Percentiles rank a stretch among this genome's conserved stretches.
These are phyloP conservation scores for Mycothermus thermophilus DNA, from an alignment of 495 filamentous ascomycete genomes.

Conservation along the genomic window DNA sequence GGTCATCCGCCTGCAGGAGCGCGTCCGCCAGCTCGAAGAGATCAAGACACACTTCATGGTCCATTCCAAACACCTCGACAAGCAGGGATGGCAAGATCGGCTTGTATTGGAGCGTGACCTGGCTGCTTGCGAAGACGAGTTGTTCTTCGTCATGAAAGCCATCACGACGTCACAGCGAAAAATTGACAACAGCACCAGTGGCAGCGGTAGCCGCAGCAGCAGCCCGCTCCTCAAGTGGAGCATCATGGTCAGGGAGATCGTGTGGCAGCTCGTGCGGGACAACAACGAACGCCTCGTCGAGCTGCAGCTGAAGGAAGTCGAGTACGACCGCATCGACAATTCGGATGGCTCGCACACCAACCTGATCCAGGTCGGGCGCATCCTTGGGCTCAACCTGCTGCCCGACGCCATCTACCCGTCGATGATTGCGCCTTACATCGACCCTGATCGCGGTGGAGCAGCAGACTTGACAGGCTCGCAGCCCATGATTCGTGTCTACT, in stretches of 20 bases:
- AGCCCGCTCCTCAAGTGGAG: conserved; percentile 78
- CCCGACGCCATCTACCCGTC: conserved; percentile 86
- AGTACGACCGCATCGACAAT: conserved; percentile 90
- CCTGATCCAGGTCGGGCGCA: conserved; percentile 64
- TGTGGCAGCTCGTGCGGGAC: conserved; percentile 88
- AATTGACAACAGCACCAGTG: conserved; percentile 56
- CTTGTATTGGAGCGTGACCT: conserved; percentile 77
- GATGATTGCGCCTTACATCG: conserved; percentile 81
- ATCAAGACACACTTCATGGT: conserved; percentile 95
- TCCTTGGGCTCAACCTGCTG: conserved; percentile 77
- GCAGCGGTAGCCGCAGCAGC: too few species aligned
- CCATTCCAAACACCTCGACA: conserved; percentile 75
- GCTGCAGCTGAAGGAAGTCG: conserved; percentile 76
- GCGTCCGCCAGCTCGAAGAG: conserved; percentile 87
- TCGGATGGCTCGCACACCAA: conserved; percentile 94
- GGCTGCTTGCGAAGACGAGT: conserved; percentile 79
- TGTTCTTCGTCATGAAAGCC: conserved; percentile 99
- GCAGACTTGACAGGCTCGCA: conserved; percentile 19
- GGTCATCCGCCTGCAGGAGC: conserved; percentile 78
- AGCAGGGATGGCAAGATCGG: conserved; percentile 81
- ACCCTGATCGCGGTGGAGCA: conserved; percentile 43
- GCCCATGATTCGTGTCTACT: conserved; percentile 83
- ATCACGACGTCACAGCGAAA: conserved; percentile 92
- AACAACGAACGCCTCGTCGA: conserved; percentile 81
- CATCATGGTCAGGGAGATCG: conserved; percentile 79